phyloP scores from a whole-genome alignment of 176 grass and related monocot species.

The Ensete glaucum region DNA sequence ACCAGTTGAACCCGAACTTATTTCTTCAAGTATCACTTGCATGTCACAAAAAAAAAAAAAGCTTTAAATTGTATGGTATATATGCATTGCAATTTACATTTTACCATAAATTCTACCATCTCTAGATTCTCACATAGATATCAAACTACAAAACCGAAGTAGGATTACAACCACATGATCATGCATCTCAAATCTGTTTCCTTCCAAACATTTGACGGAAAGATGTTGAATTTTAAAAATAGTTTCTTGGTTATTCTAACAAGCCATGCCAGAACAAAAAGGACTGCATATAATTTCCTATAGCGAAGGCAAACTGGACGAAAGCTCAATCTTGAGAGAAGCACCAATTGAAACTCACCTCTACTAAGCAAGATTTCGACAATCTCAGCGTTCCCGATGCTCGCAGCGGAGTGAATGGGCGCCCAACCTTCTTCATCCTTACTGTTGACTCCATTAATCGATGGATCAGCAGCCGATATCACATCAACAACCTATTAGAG shows the following conservation, averaged over 20 bases:
- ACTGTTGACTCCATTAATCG: constrained; percentile 44
- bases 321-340: neutral
- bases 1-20: too few relatives aligned
- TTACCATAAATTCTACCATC: too few relatives aligned
- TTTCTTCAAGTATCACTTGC: too few relatives aligned
- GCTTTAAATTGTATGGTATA: too few relatives aligned
- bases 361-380: constrained; percentile 52
- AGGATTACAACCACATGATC: too few relatives aligned
- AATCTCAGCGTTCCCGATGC: constrained; percentile 62
- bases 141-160: too few relatives aligned
- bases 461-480: constrained; percentile 35
- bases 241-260: neutral
- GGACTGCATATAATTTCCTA: neutral
- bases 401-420: constrained; percentile 67
- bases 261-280: neutral
- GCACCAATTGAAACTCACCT: constrained; percentile 28
- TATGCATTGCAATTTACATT: too few relatives aligned
- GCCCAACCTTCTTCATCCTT: constrained; percentile 92
- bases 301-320: neutral
- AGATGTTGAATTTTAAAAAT: too few relatives aligned
- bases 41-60: too few relatives aligned
- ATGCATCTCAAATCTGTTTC: too few relatives aligned
- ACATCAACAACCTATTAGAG: constrained; percentile 41
- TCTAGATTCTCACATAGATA: too few relatives aligned
- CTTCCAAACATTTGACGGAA: too few relatives aligned